Conservation (phyloP, 148 eudicot genomes). For the Fagopyrum homotropicum region DNA sequence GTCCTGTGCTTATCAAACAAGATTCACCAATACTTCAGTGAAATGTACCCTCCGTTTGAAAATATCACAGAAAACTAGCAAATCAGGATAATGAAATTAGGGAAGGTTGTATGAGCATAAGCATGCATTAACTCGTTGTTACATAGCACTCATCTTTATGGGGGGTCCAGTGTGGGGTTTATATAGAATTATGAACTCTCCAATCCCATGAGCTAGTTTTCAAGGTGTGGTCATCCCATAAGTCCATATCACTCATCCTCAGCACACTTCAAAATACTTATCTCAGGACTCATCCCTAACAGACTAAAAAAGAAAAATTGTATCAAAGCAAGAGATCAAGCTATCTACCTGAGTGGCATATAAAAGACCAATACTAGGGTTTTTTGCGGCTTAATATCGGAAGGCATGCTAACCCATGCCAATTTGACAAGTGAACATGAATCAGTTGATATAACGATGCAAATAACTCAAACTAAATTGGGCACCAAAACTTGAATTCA, state of each 20-base stretch:
- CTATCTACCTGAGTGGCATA: not conserved
- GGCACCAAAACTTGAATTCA: not conserved
- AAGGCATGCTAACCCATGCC: not conserved
- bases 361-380: not conserved
- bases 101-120: not conserved
- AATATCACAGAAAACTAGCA: not conserved
- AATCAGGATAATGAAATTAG: not conserved
- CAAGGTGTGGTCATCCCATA: no score
- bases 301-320: not conserved
- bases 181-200: no score
- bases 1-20: conserved; percentile 27
- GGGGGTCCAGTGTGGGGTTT: no score
- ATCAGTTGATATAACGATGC: not conserved
- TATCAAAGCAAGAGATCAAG: not conserved
- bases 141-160: no score
- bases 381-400: not conserved
- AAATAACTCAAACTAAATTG: not conserved
- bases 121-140: not conserved
- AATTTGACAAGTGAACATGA: not conserved
- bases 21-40: not conserved
- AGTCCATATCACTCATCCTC: not conserved
- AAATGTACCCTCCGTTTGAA: not conserved
- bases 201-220: no score
- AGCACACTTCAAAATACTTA: not conserved
- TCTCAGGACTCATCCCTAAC: not conserved